Evolutionary conservation across 2,329 filamentous ascomycete genomes (phyloP).

Genomic region (Epichloe scottii): DNA sequence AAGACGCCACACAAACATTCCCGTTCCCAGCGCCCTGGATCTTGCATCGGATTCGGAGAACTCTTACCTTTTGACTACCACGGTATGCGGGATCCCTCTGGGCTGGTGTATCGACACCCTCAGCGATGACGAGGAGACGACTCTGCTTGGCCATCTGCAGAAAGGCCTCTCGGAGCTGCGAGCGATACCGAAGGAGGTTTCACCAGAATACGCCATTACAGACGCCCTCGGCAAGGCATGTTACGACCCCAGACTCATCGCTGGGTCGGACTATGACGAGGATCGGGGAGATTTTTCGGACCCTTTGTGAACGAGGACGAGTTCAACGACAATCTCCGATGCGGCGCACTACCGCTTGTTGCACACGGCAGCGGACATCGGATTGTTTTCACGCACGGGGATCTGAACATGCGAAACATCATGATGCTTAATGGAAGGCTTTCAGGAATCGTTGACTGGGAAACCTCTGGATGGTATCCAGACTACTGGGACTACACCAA

Average conservation of each 20-base stretch:
- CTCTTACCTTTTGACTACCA: constrained; percentile 1
- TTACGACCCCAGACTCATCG: neutral
- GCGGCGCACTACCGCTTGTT: neutral
- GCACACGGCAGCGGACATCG: constrained; percentile 3
- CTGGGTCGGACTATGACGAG: neutral
- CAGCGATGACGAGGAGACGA: neutral
- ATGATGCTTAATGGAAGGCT: constrained; percentile 15
- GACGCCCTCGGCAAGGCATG: neutral
- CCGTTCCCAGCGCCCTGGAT: constrained; percentile 2
- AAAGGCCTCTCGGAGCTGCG: neutral
- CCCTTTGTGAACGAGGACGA: constrained; percentile 7
- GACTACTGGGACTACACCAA: constrained; percentile 15
- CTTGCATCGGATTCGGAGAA: neutral
- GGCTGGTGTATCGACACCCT: constrained; percentile 4
- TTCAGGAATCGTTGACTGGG: constrained; percentile 16
- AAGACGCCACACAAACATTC: constrained; percentile 1
- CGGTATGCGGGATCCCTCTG: neutral
- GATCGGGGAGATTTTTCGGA: constrained; percentile 4
- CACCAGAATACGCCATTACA: neutral
- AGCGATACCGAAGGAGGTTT: constrained; percentile 1
- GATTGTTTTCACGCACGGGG: constrained; percentile 31
- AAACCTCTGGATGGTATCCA: constrained; percentile 13
- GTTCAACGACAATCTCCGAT: constrained; percentile 6
- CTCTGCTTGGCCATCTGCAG: constrained; percentile 1
- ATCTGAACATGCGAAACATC: constrained; percentile 18